phyloP scores from a whole-genome alignment of 2,329 filamentous ascomycete species.

The Malbranchea cinnamomea region DNA sequence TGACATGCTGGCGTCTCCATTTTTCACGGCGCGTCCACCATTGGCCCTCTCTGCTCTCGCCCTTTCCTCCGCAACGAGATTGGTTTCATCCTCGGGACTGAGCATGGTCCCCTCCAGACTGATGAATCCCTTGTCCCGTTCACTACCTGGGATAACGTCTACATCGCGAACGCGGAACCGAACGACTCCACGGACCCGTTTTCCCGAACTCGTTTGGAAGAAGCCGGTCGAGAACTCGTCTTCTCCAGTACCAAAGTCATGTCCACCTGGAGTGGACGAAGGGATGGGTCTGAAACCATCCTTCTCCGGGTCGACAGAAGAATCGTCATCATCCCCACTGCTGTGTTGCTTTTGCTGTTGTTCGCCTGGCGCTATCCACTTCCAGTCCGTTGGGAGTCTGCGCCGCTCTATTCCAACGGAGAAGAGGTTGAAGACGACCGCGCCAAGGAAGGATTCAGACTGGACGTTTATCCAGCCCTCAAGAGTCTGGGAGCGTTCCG shows the following conservation, averaged over 20 bases:
- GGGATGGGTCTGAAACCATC: slow-evolving; percentile 26
- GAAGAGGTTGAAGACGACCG: slow-evolving; percentile 83
- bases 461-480: slow-evolving; percentile 75
- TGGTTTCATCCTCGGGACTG: slow-evolving; percentile 48
- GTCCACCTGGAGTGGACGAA: slow-evolving; percentile 18
- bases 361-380: slow-evolving; percentile 52
- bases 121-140: slow-evolving; percentile 59
- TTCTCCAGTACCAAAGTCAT: slow-evolving; percentile 29
- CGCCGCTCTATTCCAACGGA: slow-evolving; percentile 72
- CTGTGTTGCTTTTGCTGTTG: slow-evolving; percentile 13
- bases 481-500: slow-evolving; percentile 55
- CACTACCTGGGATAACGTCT: slow-evolving; percentile 54
- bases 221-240: slow-evolving; percentile 48
- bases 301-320: slow-evolving; percentile 22
- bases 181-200: slow-evolving; percentile 54
- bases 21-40: too few species aligned
- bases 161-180: slow-evolving; percentile 72
- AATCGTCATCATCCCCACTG: slow-evolving; percentile 16
- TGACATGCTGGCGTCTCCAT: too few species aligned
- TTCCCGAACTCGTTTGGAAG: slow-evolving; percentile 59
- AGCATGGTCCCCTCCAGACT: slow-evolving; percentile 84
- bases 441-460: slow-evolving; percentile 74
- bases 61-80: slow-evolving; percentile 41
- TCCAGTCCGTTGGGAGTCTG: slow-evolving; percentile 64
- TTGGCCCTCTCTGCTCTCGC: too few species aligned